Percentiles rank a stretch among this genome's conserved stretches.
Conservation (phyloP, 2,329 filamentous ascomycete genomes). For the Pezizomycotina sp. region DNA sequence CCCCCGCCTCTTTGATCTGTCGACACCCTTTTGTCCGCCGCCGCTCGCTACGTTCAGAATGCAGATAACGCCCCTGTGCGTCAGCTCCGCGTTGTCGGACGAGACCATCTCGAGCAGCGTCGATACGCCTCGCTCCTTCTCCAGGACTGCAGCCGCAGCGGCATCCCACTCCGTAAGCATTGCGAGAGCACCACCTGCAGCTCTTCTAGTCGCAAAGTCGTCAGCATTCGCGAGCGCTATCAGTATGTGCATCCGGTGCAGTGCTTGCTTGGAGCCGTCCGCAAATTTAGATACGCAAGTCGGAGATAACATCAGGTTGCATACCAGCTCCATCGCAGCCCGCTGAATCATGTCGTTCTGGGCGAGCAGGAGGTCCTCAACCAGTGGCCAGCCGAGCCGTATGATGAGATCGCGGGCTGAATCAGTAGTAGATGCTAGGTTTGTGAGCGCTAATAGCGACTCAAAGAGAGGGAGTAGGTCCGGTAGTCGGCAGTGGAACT, state of each 20-base stretch:
- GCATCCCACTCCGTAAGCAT: slow-evolving; percentile 64
- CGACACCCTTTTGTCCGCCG: slow-evolving; percentile 43
- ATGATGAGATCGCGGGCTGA: slow-evolving; percentile 48
- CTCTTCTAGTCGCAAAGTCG: slow-evolving; percentile 60
- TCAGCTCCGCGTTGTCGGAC: slow-evolving; percentile 38
- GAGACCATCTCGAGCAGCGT: slow-evolving; percentile 66
- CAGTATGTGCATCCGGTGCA: slow-evolving; percentile 62
- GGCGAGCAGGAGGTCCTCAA: slow-evolving; percentile 71
- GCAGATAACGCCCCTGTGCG: slow-evolving; percentile 56
- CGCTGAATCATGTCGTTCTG: slow-evolving; percentile 61
- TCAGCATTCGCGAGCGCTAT: slow-evolving; percentile 77
- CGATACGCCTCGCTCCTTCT: slow-evolving; percentile 53
- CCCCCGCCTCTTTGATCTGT: slow-evolving; percentile 46
- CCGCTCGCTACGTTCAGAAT: slow-evolving; percentile 58
- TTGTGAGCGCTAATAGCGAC: slow-evolving; percentile 77
- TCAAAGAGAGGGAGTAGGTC: slow-evolving; percentile 85
- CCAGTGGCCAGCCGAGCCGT: slow-evolving; percentile 51
- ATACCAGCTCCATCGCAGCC: slow-evolving; percentile 74
- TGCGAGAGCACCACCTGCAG: slow-evolving; percentile 75
- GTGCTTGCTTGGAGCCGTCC: slow-evolving; percentile 35
- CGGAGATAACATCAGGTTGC: slow-evolving; percentile 64
- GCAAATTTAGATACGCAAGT: slow-evolving; percentile 53
- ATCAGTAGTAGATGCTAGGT: slow-evolving; percentile 54
- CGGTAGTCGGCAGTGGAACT: slow-evolving; percentile 45
- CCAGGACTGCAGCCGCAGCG: slow-evolving; percentile 54